Evolutionary conservation across 108 stramenopile species (phyloP), one percentile per base, ranked within the genome.

Genomic region (Fragilariopsis cylindrus): DNA sequence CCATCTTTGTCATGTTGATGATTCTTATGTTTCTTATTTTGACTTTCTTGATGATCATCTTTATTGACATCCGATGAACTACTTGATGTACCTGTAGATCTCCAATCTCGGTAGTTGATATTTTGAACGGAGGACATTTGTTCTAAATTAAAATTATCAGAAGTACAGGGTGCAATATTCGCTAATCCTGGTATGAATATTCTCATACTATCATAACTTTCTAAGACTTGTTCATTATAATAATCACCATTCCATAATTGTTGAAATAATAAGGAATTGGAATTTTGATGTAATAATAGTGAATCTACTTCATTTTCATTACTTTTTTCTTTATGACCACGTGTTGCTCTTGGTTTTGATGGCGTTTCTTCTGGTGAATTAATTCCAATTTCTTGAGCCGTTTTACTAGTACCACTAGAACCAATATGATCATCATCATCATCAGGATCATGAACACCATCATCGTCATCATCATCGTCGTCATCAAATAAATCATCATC

Each of bases 161-260:
- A 67, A 15, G 87, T 85, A 54, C 87, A 88, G 11, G 87, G 85
- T 9, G 74, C 73, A 54, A 85, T 84, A 16, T 76, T 49, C 3
- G 79, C 63, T 45, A 88, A 66, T 8, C 87, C 87, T 4, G 82
- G 82, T 1, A 71, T 50, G 50, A 81, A 88, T 48, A 75, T 72
- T 16, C 84, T 74, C 18, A 81, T 56, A 16, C 76, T 41, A 48
- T 74, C 72, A 41, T 69, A 41, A n/a, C 45, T 42, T 48, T 77
- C 69, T 7, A 84, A 50, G 7, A 65, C 70, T n/a, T 84, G 52
- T 13, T 77, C 64, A 7, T 78, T 75, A 3, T 79, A 60, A 41
- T 60, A 48, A 44, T 75, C 71, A 40, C 73, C 48, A 54, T 53
- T 18, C 84, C 84, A 87, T n/a, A 87, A 19, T 48, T 84, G 78